These are phyloP conservation scores for Endocarpon pusillum DNA, from an alignment of 495 filamentous ascomycete species.

Conservation along the genomic window DNA sequence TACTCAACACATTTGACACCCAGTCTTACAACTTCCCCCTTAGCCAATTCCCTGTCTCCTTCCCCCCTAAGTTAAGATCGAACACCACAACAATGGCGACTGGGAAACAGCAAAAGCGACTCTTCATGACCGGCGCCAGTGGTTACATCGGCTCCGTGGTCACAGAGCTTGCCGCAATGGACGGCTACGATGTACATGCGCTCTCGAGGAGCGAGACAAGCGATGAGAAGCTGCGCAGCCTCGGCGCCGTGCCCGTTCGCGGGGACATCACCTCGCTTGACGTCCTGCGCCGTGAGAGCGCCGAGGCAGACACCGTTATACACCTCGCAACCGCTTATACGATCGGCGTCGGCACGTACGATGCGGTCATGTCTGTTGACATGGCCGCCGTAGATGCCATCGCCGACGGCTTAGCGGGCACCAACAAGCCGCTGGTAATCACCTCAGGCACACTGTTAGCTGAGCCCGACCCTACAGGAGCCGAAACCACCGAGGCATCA, in stretches of 20 bases:
- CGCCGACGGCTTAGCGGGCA: constrained; percentile 13
- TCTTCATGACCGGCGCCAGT: constrained; percentile 28
- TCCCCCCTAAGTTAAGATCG: neutral
- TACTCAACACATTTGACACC: too few species aligned
- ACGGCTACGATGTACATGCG: constrained; percentile 20
- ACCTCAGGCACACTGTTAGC: constrained; percentile 18
- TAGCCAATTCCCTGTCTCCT: neutral
- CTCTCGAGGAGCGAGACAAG: constrained; percentile 18
- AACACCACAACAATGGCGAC: neutral
- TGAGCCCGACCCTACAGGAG: constrained; percentile 14
- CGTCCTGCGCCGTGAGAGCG: constrained; percentile 15
- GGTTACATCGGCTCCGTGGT: constrained; percentile 25
- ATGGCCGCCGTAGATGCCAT: constrained; percentile 19
- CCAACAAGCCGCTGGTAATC: constrained; percentile 18
- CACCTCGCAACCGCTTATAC: constrained; percentile 17
- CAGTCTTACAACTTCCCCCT: neutral
- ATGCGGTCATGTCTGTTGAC: constrained; percentile 11
- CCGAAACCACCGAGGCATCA: constrained; percentile 18
- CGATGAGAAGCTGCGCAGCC: constrained; percentile 15
- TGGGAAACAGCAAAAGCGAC: constrained; percentile 1
- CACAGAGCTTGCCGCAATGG: constrained; percentile 14
- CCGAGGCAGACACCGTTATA: constrained; percentile 20
- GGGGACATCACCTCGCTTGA: constrained; percentile 19
- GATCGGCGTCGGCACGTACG: constrained; percentile 3
- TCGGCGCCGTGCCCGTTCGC: constrained; percentile 20